These are phyloP conservation scores for Phyllostachys edulis DNA, from an alignment of 176 grass and related monocot genomes.

Conservation along the genomic window DNA sequence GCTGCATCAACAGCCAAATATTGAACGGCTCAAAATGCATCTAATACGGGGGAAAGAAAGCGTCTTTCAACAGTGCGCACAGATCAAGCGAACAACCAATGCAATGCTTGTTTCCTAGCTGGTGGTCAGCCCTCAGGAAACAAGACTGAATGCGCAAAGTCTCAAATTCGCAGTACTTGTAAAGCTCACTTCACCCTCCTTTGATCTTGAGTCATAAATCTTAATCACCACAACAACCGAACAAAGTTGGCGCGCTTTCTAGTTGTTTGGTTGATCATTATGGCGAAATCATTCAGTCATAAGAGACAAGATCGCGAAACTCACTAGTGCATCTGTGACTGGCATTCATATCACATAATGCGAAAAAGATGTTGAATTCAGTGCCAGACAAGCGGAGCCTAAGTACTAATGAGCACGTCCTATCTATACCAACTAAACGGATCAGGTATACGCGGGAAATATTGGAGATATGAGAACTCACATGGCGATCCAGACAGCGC, in stretches of 20 bases:
- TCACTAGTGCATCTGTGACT: neutral
- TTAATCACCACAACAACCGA: too few species aligned
- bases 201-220: neutral
- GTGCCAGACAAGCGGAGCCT: neutral
- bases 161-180: neutral
- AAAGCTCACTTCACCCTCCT: neutral
- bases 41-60: too few species aligned
- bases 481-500: slow-evolving; percentile 82
- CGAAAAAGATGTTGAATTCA: neutral
- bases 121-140: neutral
- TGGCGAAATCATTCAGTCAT: neutral
- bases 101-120: neutral
- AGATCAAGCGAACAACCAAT: neutral
- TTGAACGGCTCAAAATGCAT: too few species aligned
- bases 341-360: neutral
- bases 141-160: neutral
- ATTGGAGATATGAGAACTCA: slow-evolving; percentile 28
- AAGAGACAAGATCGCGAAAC: neutral
- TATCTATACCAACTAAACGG: neutral
- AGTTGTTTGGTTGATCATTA: neutral
- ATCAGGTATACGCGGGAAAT: neutral
- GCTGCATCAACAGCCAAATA: too few species aligned
- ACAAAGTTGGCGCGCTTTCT: neutral
- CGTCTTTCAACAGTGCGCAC: too few species aligned
- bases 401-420: too few species aligned